Percentiles rank a stretch among this genome's conserved stretches.
phyloP scores from a whole-genome alignment of 345 rosid genomes.

The Euphorbia peplus region DNA sequence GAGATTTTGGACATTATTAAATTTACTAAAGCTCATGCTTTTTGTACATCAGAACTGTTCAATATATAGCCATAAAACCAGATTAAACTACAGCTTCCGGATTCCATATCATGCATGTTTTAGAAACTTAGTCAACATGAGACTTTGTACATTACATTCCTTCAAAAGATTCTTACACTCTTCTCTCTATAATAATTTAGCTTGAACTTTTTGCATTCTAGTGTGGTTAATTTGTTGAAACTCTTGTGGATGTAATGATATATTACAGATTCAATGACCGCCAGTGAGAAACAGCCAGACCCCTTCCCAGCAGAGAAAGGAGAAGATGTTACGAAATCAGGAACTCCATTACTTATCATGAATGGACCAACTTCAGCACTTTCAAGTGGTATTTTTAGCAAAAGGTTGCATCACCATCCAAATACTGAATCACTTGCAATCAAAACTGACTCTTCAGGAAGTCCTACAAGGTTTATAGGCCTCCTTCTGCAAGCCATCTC shows the following conservation, averaged over 20 bases:
- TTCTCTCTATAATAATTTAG: neutral
- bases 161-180: neutral
- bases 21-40: neutral
- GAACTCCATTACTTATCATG: neutral
- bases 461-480: neutral
- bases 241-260: neutral
- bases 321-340: neutral
- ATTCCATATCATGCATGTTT: neutral
- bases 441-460: neutral
- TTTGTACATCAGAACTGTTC: neutral
- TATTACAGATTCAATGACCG: slow-evolving; percentile 16
- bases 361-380: neutral
- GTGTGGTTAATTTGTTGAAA: too few relatives aligned
- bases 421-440: slow-evolving; percentile 1
- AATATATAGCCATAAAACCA: neutral
- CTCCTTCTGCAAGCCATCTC: neutral
- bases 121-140: neutral
- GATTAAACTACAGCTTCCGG: neutral
- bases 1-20: neutral
- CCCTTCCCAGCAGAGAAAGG: slow-evolving; percentile 4
- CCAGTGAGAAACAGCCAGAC: slow-evolving; percentile 10
- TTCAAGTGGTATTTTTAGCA: neutral
- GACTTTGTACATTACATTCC: neutral
- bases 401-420: slow-evolving; percentile 1
- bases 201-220: neutral